Evolutionary conservation across 352 stramenopile species (phyloP), one percentile per base, ranked within the genome.

Genomic region (Phytophthora pluvialis): DNA sequence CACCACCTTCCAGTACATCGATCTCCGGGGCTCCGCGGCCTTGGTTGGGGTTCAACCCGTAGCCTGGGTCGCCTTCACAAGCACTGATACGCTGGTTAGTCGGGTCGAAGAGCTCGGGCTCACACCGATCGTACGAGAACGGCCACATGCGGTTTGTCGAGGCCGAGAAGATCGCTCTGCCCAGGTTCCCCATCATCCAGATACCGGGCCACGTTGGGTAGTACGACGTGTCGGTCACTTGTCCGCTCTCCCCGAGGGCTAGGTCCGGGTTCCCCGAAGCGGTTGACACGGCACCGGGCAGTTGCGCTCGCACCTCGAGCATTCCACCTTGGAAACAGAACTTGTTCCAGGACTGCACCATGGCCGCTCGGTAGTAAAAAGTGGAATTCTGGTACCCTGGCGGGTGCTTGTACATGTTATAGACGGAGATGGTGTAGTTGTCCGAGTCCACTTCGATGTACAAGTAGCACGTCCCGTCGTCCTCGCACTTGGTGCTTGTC

Each of bases 121-220:
- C 85, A 58, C 97, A 99, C 42, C 73, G 74, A 64, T 98, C 72
- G 67, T 98, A 99, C 45, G 87, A 98, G 80, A 95, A 99, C 0
- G 97, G 97, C 97, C 97, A 99, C 66, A 99, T 94, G 66, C 95
- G 93, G 62, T 97, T 96, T 5, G 93, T 98, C 0, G 86, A 97
- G 0, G 75, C 86, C 26, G 95, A 97, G 67, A 98, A 99, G 10
- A 98, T 98, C 3, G 96, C 94, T 36, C 97, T 71, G 12, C 94
- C 96, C 3, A 99, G 75, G 77, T 99, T 98, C n/a, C 97, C 97
- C 52, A 99, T 78, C 63, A 99, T 83, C 97, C 97, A 99, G 52
- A 99, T 92, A 18, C 95, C 96, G 0, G 97, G 97, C 97, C 97
- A 99, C 48, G 84, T 90, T 25, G 86, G 86, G 67, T 94, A 94